A percentile compares a stretch with the other conserved stretches of the same genome.
phyloP scores from a whole-genome alignment of 352 stramenopile genomes.

The Pythium plurisporium region DNA sequence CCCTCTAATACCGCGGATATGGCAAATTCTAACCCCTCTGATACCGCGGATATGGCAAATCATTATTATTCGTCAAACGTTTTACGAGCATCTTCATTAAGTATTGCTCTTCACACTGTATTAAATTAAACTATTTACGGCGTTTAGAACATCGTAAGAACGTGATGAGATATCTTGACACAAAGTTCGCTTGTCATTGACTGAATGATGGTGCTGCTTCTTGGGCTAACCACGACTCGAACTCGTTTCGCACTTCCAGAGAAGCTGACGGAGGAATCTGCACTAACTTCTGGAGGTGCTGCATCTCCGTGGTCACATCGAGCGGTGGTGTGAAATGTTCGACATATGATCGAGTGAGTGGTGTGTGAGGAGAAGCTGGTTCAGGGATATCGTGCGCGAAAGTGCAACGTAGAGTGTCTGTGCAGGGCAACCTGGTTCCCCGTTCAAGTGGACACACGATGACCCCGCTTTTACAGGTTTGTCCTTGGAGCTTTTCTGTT shows the following conservation, averaged over 20 bases:
- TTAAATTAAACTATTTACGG: neutral
- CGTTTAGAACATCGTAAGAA: neutral
- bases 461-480: slow-evolving; percentile 23
- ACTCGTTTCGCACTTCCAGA: neutral
- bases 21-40: too few relatives aligned
- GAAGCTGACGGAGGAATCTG: neutral
- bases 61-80: too few relatives aligned
- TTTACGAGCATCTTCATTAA: neutral
- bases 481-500: slow-evolving; percentile 25
- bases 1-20: too few relatives aligned
- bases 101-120: neutral
- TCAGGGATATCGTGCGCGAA: neutral
- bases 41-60: too few relatives aligned
- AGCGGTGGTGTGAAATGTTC: neutral
- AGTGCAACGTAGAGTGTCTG: neutral
- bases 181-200: neutral
- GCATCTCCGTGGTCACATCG: neutral
- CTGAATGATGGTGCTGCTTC: neutral
- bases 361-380: neutral
- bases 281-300: neutral
- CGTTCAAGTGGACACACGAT: slow-evolving; percentile 9
- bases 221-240: neutral
- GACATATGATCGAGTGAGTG: neutral
- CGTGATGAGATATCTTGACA: neutral
- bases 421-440: neutral